A percentile compares a stretch with the other conserved stretches of the same genome.
phyloP scores from a whole-genome alignment of 805 yeast species.

The Torulaspora indica region DNA sequence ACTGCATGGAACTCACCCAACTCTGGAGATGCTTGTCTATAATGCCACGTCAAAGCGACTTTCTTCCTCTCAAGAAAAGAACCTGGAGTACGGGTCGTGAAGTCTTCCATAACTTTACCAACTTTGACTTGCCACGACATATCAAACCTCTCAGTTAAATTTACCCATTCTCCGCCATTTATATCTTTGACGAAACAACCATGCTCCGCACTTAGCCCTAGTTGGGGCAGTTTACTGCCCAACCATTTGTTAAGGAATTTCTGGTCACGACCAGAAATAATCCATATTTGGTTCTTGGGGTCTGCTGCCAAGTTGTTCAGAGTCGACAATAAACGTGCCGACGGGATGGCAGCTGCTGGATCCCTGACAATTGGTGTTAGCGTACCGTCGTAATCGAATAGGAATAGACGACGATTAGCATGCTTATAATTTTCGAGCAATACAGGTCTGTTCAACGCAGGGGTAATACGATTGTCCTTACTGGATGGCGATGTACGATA shows the following conservation, averaged over 20 bases:
- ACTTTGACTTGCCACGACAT: conserved; percentile 95
- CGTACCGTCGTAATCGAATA: conserved; percentile 97
- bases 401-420: conserved; percentile 66
- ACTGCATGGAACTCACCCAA: conserved; percentile 83
- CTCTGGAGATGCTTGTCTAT: conserved; percentile 90
- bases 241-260: conserved; percentile 83
- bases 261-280: conserved; percentile 94
- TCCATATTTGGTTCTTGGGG: conserved; percentile 85
- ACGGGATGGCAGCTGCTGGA: conserved; percentile 98
- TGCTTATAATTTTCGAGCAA: conserved; percentile 54
- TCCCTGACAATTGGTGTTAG: conserved; percentile 93
- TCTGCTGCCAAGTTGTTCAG: conserved; percentile 62
- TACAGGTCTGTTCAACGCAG: conserved; percentile 71
- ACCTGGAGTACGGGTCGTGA: conserved; percentile 88
- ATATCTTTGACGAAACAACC: conserved; percentile 88
- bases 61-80: conserved; percentile 79
- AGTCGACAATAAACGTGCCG: conserved; percentile 59
- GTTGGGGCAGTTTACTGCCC: conserved; percentile 54
- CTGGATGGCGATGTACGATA: conserved; percentile 31
- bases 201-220: conserved; percentile 94
- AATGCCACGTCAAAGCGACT: conserved; percentile 97
- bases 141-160: conserved; percentile 74
- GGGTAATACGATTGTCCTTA: conserved; percentile 51
- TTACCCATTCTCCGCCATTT: conserved; percentile 67
- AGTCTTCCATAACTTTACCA: conserved; percentile 62